Evolutionary conservation across 108 stramenopile genomes (phyloP).

Genomic region (Discostella stelligeroides): DNA sequence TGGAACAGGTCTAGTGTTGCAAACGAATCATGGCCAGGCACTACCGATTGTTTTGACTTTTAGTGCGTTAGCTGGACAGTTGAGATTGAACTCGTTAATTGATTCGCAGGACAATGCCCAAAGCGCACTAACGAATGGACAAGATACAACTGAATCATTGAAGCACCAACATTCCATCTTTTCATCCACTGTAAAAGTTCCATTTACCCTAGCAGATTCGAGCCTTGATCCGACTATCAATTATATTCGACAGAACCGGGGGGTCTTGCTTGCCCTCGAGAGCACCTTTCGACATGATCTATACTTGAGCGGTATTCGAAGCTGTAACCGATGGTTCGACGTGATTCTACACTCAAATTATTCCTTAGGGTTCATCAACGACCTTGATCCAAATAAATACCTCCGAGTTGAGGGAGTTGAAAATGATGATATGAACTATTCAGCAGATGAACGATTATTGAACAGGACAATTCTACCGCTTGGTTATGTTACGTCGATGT

Average conservation of each 20-base stretch:
- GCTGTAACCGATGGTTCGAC: constrained; percentile 45
- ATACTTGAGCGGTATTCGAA: constrained; percentile 38
- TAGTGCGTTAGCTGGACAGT: constrained; percentile 66
- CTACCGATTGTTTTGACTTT: constrained; percentile 70
- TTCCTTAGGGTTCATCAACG: neutral
- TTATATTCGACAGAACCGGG: neutral
- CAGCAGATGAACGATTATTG: constrained; percentile 10
- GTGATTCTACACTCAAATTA: constrained; percentile 13
- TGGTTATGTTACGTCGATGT: constrained; percentile 22
- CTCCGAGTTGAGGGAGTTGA: constrained; percentile 23
- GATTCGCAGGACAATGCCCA: neutral
- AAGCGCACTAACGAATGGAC: neutral
- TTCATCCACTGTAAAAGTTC: constrained; percentile 18
- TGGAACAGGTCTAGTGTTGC: constrained; percentile 65
- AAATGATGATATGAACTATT: constrained; percentile 11
- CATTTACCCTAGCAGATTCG: constrained; percentile 19
- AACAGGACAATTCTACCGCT: constrained; percentile 25
- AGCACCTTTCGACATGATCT: constrained; percentile 40
- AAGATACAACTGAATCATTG: neutral
- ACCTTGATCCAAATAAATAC: constrained; percentile 5
- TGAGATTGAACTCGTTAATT: constrained; percentile 42
- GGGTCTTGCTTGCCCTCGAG: constrained; percentile 26
- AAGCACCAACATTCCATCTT: neutral
- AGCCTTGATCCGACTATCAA: neutral
- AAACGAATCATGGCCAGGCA: constrained; percentile 67